Evolutionary conservation across 1,284 basidiomycete genomes (phyloP), one percentile per base, ranked within the genome.

Genomic region (Pascua guehoae): DNA sequence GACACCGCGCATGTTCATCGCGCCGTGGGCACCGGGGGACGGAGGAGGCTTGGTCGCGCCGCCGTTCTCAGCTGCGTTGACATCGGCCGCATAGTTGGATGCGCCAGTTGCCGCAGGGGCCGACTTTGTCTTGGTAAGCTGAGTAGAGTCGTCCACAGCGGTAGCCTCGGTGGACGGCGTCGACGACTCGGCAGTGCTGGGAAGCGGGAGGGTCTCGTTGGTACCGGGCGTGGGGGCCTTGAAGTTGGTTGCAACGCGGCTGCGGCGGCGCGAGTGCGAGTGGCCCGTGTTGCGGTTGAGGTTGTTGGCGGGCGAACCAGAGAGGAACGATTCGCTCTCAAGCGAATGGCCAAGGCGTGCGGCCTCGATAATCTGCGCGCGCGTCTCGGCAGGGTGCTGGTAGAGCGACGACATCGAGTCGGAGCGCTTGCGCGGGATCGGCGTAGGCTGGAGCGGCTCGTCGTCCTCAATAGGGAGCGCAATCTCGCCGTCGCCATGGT

Each of bases 1-100:
- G 4, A 98, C 83, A 37, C 93, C 96, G 39, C 82, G 88, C 93
- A 98, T 98, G 79, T 98, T 99, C 95, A 99, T 98, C 7, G 87
- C 89, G 4, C 76, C 80, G 70, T 90, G 88, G 2, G 39, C 24
- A 32, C 24, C 24, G 4, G 24, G 24, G 24, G 24, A 32, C 24
- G 24, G 24, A 32, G 24, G 24, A 32, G 24, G 24, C 24, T 32
- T 47, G 16, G 42, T 41, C n/a, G 47, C 56, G 18, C 49, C 50
- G 24, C 56, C 52, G 50, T 54, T 49, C 54, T 61, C 48, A 44
- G 58, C 48, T 46, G 53, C 32, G 59, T 16, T 37, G 49, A 52
- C 24, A 51, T 61, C 49, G 16, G 39, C 45, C 32, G 55, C 51
- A 11, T 18, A 37, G 36, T 24, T 17, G 3, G 39, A 14, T 9